A percentile compares a stretch with the other conserved stretches of the same genome.
These are phyloP conservation scores for Vaccinium macrocarpon DNA, from an alignment of 148 eudicot genomes.

Conservation along the genomic window DNA sequence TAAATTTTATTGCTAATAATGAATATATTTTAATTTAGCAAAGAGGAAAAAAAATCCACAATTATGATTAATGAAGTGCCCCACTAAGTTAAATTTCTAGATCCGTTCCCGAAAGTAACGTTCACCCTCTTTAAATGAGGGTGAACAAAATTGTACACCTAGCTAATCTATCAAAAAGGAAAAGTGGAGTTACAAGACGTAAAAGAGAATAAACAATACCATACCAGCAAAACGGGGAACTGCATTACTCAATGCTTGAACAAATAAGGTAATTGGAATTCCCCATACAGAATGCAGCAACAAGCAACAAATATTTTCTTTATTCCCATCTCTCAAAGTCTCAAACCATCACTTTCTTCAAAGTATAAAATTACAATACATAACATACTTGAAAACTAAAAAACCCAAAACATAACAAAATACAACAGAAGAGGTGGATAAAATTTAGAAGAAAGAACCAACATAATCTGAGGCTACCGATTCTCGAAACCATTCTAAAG, in stretches of 20 bases:
- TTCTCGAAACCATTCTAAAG: conserved; percentile 19
- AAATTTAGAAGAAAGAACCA: background rate
- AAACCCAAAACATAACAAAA: background rate
- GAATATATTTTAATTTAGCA: too few relatives aligned
- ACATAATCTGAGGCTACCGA: conserved; percentile 1
- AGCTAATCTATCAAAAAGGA: background rate
- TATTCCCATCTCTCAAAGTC: conserved; percentile 11
- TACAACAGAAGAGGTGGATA: conserved; percentile 8
- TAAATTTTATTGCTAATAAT: too few relatives aligned
- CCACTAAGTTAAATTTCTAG: too few relatives aligned
- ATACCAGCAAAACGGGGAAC: background rate
- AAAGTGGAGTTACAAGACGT: background rate
- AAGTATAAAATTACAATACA: conserved; percentile 2
- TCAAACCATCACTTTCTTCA: conserved; percentile 7
- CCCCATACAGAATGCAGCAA: background rate
- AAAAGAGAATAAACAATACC: background rate
- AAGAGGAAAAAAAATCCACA: too few relatives aligned
- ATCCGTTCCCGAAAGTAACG: too few relatives aligned
- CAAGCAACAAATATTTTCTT: background rate
- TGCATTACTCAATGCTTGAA: too few relatives aligned
- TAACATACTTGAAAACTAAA: background rate
- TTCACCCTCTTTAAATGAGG: too few relatives aligned
- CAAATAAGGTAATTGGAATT: too few relatives aligned
- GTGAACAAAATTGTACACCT: too few relatives aligned
- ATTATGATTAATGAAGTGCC: too few relatives aligned